A percentile compares a stretch with the other conserved stretches of the same genome.
Evolutionary conservation across 2,329 filamentous ascomycete genomes (phyloP).

Genomic region (Teratosphaeriaceae sp.): DNA sequence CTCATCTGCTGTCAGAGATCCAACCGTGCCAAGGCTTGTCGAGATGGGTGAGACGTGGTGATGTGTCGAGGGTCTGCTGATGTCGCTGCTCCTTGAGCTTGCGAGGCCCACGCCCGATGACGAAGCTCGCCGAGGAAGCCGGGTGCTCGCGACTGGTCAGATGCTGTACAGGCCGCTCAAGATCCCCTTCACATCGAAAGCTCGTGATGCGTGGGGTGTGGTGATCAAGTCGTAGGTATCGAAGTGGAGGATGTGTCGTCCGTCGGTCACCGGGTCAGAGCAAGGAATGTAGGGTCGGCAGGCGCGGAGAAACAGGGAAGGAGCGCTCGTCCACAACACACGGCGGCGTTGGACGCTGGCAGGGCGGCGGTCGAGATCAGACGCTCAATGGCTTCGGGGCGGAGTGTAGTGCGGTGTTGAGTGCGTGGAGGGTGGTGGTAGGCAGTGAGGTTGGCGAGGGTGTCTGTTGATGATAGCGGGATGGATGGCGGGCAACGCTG

Average conservation of each 20-base stretch:
- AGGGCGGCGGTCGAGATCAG: neutral
- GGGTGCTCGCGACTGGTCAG: neutral
- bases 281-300: constrained; percentile 3
- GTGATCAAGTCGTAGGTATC: constrained; percentile 1
- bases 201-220: neutral
- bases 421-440: neutral
- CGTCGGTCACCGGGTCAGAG: constrained; percentile 3
- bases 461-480: neutral
- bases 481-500: neutral
- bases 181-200: constrained; percentile 2
- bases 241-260: neutral
- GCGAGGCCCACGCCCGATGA: constrained; percentile 2
- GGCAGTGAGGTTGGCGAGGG: neutral
- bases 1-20: constrained; percentile 3
- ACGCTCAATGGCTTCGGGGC: constrained; percentile 1
- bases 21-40: neutral
- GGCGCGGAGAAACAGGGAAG: constrained; percentile 2
- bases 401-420: neutral
- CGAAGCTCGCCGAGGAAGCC: constrained; percentile 1
- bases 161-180: neutral
- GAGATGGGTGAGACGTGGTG: neutral
- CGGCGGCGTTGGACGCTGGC: neutral
- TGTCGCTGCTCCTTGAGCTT: constrained; percentile 1
- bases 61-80: neutral
- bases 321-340: neutral